A percentile compares a stretch with the other conserved stretches of the same genome.
phyloP scores from a whole-genome alignment of 768 basidiomycete genomes.

The Lactarius pseudohatsudake region DNA sequence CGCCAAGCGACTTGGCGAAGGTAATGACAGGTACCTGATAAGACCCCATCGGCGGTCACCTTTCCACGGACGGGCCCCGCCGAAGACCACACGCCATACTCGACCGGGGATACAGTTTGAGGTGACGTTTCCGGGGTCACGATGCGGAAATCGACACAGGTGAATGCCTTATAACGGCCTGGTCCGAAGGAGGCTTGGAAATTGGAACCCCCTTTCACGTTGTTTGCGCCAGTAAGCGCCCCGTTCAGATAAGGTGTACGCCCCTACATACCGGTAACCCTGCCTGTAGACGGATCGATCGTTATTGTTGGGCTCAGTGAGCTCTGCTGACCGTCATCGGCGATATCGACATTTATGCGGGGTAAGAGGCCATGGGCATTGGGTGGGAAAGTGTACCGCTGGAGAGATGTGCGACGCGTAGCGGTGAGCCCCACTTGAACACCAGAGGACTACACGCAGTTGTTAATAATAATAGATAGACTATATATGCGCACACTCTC shows the following conservation, averaged over 20 bases:
- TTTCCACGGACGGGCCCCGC: conserved; percentile 49
- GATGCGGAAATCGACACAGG: conserved; percentile 61
- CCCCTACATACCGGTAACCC: conserved; percentile 30
- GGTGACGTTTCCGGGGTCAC: conserved; percentile 38
- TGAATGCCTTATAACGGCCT: conserved; percentile 55
- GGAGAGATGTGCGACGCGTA: conserved; percentile 57
- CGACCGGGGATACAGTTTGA: conserved; percentile 39
- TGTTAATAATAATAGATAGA: neutral
- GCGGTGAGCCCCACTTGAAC: conserved; percentile 61
- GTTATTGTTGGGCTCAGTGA: conserved; percentile 49
- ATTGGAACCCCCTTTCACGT: conserved; percentile 37
- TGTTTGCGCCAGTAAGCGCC: neutral
- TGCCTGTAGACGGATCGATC: conserved; percentile 48
- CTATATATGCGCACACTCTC: conserved; percentile 19
- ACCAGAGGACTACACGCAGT: conserved; percentile 44
- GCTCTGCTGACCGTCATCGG: conserved; percentile 59
- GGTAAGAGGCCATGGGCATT: conserved; percentile 36
- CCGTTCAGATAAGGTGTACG: neutral
- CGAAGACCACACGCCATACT: conserved; percentile 56
- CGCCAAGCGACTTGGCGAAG: neutral
- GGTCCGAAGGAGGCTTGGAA: conserved; percentile 62
- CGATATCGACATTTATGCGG: conserved; percentile 58
- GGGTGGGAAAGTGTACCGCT: conserved; percentile 43
- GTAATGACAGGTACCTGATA: conserved; percentile 43
- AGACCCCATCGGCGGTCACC: conserved; percentile 48